Conservation (phyloP, 257 asterid genomes). For the Fraxinus excelsior region DNA sequence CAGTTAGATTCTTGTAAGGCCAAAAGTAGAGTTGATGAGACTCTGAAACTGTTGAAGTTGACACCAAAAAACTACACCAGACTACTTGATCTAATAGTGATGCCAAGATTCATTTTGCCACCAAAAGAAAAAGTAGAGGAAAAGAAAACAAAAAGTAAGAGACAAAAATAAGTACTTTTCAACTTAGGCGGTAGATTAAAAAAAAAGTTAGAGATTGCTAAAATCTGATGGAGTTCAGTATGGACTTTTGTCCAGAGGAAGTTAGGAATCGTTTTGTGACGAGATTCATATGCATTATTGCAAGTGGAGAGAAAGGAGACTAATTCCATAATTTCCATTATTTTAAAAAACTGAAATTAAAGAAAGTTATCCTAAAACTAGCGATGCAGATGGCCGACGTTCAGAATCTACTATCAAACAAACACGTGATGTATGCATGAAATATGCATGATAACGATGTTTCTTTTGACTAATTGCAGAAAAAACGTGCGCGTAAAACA, state of each 20-base stretch:
- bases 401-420: neutral
- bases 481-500: neutral
- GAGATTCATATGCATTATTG: slow-evolving; percentile 32
- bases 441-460: neutral
- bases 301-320: slow-evolving; percentile 24
- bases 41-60: slow-evolving; percentile 24
- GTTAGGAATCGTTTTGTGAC: slow-evolving; percentile 19
- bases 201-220: neutral
- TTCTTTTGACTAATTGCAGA: neutral
- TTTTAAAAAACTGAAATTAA: slow-evolving; percentile 14
- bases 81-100: slow-evolving; percentile 16
- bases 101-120: slow-evolving; percentile 20
- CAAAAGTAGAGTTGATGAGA: neutral
- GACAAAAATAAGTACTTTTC: slow-evolving; percentile 20
- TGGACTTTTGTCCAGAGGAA: slow-evolving; percentile 32
- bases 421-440: neutral
- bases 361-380: slow-evolving; percentile 18
- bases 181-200: slow-evolving; percentile 22
- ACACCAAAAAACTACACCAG: neutral
- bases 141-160: neutral
- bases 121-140: too few species aligned
- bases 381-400: slow-evolving; percentile 7
- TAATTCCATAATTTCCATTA: slow-evolving; percentile 25
- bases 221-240: slow-evolving; percentile 26
- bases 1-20: neutral